Percentiles rank a stretch among this genome's conserved stretches.
phyloP scores from a whole-genome alignment of 176 grass and related monocot species.

The Eragrostis nindensis region DNA sequence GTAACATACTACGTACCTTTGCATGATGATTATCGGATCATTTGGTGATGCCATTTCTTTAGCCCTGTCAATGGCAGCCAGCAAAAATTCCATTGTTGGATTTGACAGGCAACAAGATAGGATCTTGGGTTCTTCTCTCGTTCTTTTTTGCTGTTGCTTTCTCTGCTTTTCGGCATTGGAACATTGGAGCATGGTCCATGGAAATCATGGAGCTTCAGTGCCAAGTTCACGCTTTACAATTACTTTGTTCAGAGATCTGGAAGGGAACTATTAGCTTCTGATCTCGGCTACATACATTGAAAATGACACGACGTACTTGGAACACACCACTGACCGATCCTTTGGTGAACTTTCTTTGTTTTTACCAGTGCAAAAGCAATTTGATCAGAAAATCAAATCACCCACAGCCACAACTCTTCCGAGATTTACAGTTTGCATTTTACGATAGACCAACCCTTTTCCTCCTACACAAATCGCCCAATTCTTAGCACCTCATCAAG shows the following conservation, averaged over 20 bases:
- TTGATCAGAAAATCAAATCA: conserved; percentile 53
- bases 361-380: conserved; percentile 32
- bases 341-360: conserved; percentile 41
- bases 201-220: conserved; percentile 24
- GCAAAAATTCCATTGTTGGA: not conserved
- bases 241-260: not conserved
- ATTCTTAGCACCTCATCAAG: conserved; percentile 40
- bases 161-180: conserved; percentile 2
- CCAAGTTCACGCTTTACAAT: conserved; percentile 27
- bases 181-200: conserved; percentile 33
- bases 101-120: not conserved
- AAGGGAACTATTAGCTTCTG: conserved; percentile 26
- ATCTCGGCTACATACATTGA: conserved; percentile 27
- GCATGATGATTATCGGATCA: conserved; percentile 10
- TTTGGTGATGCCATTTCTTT: conserved; percentile 19
- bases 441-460: conserved; percentile 27
- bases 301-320: conserved; percentile 30
- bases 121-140: not conserved
- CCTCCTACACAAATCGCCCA: conserved; percentile 40
- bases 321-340: too few species aligned
- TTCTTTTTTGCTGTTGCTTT: not conserved
- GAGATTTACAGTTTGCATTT: conserved; percentile 51
- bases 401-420: not conserved
- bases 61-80: conserved; percentile 23
- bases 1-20: not conserved